phyloP scores from a whole-genome alignment of 106 monocot genomes.

The Narthecium ossifragum region DNA sequence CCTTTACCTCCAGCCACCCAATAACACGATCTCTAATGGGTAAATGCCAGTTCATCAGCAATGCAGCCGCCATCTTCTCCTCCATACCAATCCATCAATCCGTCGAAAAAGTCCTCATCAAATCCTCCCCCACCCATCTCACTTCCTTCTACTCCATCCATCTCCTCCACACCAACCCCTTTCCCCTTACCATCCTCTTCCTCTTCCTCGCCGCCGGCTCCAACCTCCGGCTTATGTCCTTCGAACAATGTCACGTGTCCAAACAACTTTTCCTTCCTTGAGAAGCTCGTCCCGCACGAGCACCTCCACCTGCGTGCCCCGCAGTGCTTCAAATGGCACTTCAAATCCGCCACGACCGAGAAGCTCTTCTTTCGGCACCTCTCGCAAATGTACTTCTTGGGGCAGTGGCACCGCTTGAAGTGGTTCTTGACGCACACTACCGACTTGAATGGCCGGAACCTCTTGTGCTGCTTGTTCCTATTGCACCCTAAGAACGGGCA shows the following conservation, averaged over 20 bases:
- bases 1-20: too few relatives aligned
- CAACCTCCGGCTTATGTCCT: constrained; percentile 43
- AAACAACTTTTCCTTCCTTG: constrained; percentile 76
- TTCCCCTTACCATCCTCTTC: too few relatives aligned
- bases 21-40: too few relatives aligned
- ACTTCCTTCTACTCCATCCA: neutral
- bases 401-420: constrained; percentile 59
- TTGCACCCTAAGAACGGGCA: constrained; percentile 55
- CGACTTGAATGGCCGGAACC: constrained; percentile 62
- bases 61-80: too few relatives aligned
- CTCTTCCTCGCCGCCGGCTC: constrained; percentile 3
- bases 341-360: constrained; percentile 51
- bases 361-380: too few relatives aligned
- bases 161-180: neutral
- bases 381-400: constrained; percentile 49
- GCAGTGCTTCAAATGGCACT: constrained; percentile 53
- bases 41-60: too few relatives aligned
- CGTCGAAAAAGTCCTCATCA: constrained; percentile 15
- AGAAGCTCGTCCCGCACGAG: constrained; percentile 67
- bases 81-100: constrained; percentile 25
- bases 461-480: constrained; percentile 42
- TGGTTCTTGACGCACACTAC: constrained; percentile 55
- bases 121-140: neutral
- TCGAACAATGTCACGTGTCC: constrained; percentile 56
- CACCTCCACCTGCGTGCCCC: constrained; percentile 51